Percentiles rank a stretch among this genome's conserved stretches.
Evolutionary conservation across 148 eudicot genomes (phyloP).

Genomic region (Euryodendron excelsum): DNA sequence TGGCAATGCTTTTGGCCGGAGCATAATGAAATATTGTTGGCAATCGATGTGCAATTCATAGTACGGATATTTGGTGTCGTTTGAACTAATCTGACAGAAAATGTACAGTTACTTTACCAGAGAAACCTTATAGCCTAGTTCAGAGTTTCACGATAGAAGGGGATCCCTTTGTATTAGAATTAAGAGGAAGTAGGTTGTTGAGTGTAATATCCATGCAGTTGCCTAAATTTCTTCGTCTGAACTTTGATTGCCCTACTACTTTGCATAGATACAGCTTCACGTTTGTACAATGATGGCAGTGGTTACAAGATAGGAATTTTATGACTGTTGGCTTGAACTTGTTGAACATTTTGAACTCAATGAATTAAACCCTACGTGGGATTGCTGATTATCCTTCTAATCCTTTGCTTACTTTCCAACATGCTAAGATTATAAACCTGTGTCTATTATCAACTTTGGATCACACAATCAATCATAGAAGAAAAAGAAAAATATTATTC

Average conservation of each 20-base stretch:
- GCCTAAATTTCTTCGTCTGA: background rate
- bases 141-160: background rate
- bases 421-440: too few species aligned
- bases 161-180: background rate
- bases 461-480: too few species aligned
- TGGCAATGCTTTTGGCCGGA: background rate
- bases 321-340: too few species aligned
- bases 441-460: too few species aligned
- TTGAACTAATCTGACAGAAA: background rate
- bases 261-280: too few species aligned
- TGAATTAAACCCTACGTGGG: too few species aligned
- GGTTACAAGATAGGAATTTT: too few species aligned
- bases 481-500: too few species aligned
- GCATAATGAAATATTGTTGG: background rate
- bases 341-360: too few species aligned
- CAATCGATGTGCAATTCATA: background rate
- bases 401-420: too few species aligned
- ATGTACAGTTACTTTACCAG: constrained; percentile 19
- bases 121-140: background rate
- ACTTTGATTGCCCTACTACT: background rate
- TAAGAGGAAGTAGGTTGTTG: background rate
- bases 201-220: background rate
- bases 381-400: too few species aligned
- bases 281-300: too few species aligned
- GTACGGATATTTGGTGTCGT: background rate